phyloP scores from a whole-genome alignment of 176 grass and related monocot genomes.

The Paspalum notatum region DNA sequence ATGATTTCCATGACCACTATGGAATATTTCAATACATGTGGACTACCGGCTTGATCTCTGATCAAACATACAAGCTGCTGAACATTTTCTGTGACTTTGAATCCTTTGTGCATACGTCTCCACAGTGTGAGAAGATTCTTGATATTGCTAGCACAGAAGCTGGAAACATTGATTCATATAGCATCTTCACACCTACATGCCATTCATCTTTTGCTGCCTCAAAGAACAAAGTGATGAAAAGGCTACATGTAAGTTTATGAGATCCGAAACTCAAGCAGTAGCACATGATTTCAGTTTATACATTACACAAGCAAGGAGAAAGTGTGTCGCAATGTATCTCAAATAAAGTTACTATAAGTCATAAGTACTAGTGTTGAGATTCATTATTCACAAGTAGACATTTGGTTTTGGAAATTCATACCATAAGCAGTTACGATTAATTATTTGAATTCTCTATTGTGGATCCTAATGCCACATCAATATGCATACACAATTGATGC shows the following conservation, averaged over 20 bases:
- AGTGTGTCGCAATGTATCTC: background rate
- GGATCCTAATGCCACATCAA: background rate
- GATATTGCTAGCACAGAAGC: constrained; percentile 80
- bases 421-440: background rate
- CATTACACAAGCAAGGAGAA: constrained; percentile 16
- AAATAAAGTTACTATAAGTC: background rate
- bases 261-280: constrained; percentile 26
- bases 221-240: constrained; percentile 89
- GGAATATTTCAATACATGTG: constrained; percentile 98
- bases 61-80: constrained; percentile 89
- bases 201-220: constrained; percentile 71
- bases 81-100: constrained; percentile 86
- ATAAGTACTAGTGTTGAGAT: background rate
- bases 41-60: constrained; percentile 90
- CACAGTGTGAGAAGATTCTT: constrained; percentile 73
- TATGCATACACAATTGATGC: background rate
- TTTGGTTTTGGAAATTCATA: background rate
- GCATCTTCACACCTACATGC: constrained; percentile 97
- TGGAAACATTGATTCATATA: constrained; percentile 95
- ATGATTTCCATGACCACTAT: constrained; percentile 98
- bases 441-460: constrained; percentile 3
- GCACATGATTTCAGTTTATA: constrained; percentile 14
- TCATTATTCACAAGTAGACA: background rate
- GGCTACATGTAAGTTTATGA: constrained; percentile 70
- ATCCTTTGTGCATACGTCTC: constrained; percentile 86